Conservation (phyloP, 1,284 basidiomycete genomes). For the Blastosporella zonata region DNA sequence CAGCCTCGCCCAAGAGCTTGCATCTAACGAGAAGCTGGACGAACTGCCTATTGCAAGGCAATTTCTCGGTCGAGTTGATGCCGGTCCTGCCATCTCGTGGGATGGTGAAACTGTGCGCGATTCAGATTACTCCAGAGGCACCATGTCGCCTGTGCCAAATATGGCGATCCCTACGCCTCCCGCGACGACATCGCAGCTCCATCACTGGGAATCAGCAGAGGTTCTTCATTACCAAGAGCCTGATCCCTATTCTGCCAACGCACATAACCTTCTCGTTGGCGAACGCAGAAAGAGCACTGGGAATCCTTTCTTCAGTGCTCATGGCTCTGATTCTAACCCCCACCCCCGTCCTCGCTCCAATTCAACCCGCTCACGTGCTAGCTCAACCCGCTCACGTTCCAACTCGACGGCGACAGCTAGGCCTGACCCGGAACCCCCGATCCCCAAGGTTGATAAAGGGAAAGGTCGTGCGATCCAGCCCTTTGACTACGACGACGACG, state of each 20-base stretch:
- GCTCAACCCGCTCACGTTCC: conserved; percentile 19
- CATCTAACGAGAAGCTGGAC: conserved; percentile 23
- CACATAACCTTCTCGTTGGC: conserved; percentile 43
- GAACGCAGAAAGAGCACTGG: conserved; percentile 37
- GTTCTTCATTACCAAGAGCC: conserved; percentile 48
- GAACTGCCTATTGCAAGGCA: conserved; percentile 39
- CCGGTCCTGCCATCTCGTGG: conserved; percentile 47
- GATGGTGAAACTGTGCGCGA: conserved; percentile 47
- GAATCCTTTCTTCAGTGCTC: conserved; percentile 67
- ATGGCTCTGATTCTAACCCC: conserved; percentile 18
- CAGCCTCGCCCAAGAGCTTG: conserved; percentile 50
- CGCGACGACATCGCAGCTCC: conserved; percentile 44
- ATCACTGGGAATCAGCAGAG: conserved; percentile 72
- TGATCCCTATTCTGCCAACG: conserved; percentile 29
- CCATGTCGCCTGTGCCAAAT: conserved; percentile 48
- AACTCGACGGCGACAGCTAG: conserved; percentile 2
- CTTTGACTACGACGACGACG: conserved; percentile 16
- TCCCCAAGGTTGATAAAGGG: conserved; percentile 2
- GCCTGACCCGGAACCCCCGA: conserved; percentile 4
- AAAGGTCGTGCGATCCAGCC: conserved; percentile 1
- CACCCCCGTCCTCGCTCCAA: conserved; percentile 22
- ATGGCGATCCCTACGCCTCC: conserved; percentile 60
- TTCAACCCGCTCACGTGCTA: conserved; percentile 27
- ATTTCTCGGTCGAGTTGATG: conserved; percentile 38
- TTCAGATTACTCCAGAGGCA: conserved; percentile 41